Percentiles rank a stretch among this genome's conserved stretches.
Evolutionary conservation across 2,329 filamentous ascomycete genomes (phyloP).

Genomic region (Colletotrichum tropicicola): DNA sequence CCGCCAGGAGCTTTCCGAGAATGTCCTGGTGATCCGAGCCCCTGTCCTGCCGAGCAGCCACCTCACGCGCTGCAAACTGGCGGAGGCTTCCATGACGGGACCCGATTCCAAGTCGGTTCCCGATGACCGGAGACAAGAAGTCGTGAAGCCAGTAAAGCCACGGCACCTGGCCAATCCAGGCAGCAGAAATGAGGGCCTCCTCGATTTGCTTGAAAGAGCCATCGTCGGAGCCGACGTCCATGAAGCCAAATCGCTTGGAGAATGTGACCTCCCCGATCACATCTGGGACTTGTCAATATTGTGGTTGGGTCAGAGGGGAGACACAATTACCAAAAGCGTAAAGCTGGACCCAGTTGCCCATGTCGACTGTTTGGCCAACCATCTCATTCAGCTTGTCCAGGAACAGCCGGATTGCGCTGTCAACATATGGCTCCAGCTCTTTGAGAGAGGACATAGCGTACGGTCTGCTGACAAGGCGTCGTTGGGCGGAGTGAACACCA

Average conservation of each 20-base stretch:
- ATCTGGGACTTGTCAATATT: neutral
- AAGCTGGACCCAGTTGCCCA: constrained; percentile 19
- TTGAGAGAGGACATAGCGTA: constrained; percentile 13
- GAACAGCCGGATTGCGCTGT: neutral
- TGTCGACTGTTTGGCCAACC: neutral
- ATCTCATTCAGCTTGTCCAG: constrained; percentile 6
- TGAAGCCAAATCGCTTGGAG: constrained; percentile 16
- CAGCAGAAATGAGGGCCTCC: neutral
- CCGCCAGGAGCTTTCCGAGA: neutral
- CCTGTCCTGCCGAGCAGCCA: constrained; percentile 1
- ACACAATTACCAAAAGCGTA: constrained; percentile 7
- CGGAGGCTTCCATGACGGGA: constrained; percentile 8
- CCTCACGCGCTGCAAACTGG: constrained; percentile 12
- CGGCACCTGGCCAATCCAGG: constrained; percentile 12
- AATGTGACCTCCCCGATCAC: constrained; percentile 14
- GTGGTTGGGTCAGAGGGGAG: neutral
- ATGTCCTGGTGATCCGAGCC: constrained; percentile 17
- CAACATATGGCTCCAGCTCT: constrained; percentile 13
- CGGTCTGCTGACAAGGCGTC: constrained; percentile 3
- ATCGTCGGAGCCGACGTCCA: constrained; percentile 12
- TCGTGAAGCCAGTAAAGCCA: constrained; percentile 19
- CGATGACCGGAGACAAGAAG: constrained; percentile 2
- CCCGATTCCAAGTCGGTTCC: constrained; percentile 1
- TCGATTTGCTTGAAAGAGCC: constrained; percentile 14
- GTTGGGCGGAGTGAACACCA: neutral